These are phyloP conservation scores for Pochonia chlamydosporia DNA, from an alignment of 2,329 filamentous ascomycete species.

Conservation along the genomic window DNA sequence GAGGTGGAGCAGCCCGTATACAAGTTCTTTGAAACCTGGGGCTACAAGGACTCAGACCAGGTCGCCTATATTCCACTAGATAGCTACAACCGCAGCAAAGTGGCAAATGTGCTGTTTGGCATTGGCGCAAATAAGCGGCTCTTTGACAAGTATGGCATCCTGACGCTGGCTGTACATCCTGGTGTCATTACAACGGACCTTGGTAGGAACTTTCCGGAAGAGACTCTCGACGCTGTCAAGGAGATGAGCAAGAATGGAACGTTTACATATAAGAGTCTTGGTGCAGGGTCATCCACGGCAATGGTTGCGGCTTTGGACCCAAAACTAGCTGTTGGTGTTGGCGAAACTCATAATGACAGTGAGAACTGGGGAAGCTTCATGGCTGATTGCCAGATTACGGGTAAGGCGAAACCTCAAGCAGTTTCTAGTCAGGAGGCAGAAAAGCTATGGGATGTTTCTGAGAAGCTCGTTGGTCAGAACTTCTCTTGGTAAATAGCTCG, in stretches of 20 bases:
- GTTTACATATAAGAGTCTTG: conserved; percentile 18
- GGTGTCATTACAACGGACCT: conserved; percentile 28
- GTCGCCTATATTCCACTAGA: conserved; percentile 16
- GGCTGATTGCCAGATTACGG: conserved; percentile 20
- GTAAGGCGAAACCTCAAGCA: conserved; percentile 8
- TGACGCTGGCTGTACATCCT: conserved; percentile 25
- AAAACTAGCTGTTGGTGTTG: conserved; percentile 8
- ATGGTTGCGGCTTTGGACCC: conserved; percentile 28
- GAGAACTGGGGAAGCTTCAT: conserved; percentile 24
- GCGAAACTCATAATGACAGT: conserved; percentile 9
- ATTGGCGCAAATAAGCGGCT: conserved; percentile 17
- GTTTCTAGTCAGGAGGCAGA: conserved; percentile 23
- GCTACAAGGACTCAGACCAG: conserved; percentile 12
- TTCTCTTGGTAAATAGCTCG: conserved; percentile 23
- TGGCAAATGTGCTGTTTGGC: conserved; percentile 21
- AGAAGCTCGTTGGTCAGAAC: conserved; percentile 25
- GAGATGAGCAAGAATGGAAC: conserved; percentile 8
- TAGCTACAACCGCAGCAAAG: conserved; percentile 22
- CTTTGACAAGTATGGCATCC: conserved; percentile 25
- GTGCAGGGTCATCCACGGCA: conserved; percentile 23
- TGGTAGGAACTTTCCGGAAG: conserved; percentile 13
- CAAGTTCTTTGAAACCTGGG: conserved; percentile 10
- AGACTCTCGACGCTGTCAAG: conserved; percentile 12
- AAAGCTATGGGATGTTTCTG: conserved; percentile 26
- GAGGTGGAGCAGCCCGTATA: conserved; percentile 12